Percentiles rank a stretch among this genome's conserved stretches.
These are phyloP conservation scores for Fomitiporia mediterranea DNA, from an alignment of 1,284 basidiomycete genomes.

Conservation along the genomic window DNA sequence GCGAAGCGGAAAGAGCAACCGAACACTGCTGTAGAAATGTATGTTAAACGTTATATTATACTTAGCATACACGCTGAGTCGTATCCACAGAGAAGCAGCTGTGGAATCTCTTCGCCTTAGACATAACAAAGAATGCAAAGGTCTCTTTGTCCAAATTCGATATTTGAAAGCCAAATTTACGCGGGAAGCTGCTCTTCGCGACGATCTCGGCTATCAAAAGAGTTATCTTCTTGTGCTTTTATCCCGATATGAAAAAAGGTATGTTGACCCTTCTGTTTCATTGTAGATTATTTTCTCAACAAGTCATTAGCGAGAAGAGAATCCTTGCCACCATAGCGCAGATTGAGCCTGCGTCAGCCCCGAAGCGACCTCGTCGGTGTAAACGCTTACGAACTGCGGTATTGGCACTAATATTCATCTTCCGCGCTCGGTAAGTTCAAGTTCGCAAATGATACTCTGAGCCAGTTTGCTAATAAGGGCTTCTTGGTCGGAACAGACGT, in stretches of 20 bases:
- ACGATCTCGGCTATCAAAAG: slow-evolving; percentile 83
- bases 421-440: slow-evolving; percentile 59
- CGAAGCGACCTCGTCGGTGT: slow-evolving; percentile 31
- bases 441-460: slow-evolving; percentile 7
- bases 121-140: slow-evolving; percentile 85
- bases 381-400: slow-evolving; percentile 57
- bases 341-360: slow-evolving; percentile 59
- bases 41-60: neutral
- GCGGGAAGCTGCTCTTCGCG: slow-evolving; percentile 80
- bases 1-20: slow-evolving; percentile 31
- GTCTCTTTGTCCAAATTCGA: slow-evolving; percentile 80
- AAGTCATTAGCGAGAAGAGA: slow-evolving; percentile 72
- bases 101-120: slow-evolving; percentile 53
- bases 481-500: slow-evolving; percentile 36
- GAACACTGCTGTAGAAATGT: neutral
- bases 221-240: slow-evolving; percentile 67
- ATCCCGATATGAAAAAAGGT: slow-evolving; percentile 72
- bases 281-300: too few species aligned
- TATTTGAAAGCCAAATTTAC: slow-evolving; percentile 92
- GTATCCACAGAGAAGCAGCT: slow-evolving; percentile 44
- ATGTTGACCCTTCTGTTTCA: slow-evolving; percentile 28
- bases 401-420: slow-evolving; percentile 59
- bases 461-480: slow-evolving; percentile 1
- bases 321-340: slow-evolving; percentile 75
- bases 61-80: neutral